Conservation (phyloP, 2,329 filamentous ascomycete genomes). For the Colletotrichum zoysiae region DNA sequence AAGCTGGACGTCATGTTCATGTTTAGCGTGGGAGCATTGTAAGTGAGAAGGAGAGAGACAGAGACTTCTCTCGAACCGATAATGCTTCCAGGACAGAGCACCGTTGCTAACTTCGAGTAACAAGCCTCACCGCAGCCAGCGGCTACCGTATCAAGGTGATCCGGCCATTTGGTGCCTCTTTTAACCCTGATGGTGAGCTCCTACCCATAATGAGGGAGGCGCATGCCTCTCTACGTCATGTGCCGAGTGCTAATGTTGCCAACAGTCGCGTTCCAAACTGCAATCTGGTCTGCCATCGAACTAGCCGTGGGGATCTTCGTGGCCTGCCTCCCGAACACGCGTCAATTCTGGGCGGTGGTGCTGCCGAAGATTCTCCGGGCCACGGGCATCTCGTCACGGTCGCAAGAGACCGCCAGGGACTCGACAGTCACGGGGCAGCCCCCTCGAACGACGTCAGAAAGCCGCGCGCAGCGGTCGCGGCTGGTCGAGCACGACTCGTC, state of each 20-base stretch:
- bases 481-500: neutral
- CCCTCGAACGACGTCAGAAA: too few relatives aligned
- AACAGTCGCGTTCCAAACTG: neutral
- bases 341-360: neutral
- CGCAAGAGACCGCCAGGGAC: neutral
- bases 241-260: neutral
- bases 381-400: neutral
- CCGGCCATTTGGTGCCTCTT: neutral
- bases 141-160: neutral
- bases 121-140: neutral
- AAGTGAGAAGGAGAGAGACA: neutral
- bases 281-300: neutral
- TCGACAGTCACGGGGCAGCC: neutral
- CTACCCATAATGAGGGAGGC: neutral
- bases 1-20: constrained; percentile 23
- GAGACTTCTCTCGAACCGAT: neutral
- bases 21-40: constrained; percentile 26
- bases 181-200: neutral
- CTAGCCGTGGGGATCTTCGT: neutral
- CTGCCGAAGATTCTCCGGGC: neutral
- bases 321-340: neutral
- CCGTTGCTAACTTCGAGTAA: neutral
- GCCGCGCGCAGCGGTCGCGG: neutral
- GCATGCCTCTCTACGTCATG: too few relatives aligned
- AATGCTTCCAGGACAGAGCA: neutral